Evolutionary conservation across 2,329 filamentous ascomycete species (phyloP).

Genomic region (Aschersonia sp.): DNA sequence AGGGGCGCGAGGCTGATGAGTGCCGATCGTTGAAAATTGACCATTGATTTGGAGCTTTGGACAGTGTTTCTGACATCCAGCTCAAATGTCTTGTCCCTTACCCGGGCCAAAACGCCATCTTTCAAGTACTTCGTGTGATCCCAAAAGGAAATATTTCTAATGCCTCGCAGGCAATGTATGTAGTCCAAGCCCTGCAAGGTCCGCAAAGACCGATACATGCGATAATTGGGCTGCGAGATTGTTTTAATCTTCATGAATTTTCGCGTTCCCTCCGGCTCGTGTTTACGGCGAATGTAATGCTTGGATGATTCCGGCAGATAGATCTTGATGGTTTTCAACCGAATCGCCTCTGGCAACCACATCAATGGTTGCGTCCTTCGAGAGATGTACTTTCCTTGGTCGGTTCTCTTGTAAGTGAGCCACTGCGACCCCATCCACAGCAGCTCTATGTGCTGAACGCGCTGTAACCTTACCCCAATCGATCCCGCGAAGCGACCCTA

Average conservation of each 20-base stretch:
- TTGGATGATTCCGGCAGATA: conserved; percentile 22
- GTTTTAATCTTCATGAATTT: conserved; percentile 15
- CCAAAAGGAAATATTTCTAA: conserved; percentile 24
- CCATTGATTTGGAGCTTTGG: conserved; percentile 6
- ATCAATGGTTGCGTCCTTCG: conserved; percentile 20
- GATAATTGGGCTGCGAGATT: conserved; percentile 22
- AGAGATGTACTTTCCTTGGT: conserved; percentile 16
- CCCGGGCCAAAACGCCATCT: background rate
- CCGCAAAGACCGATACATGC: conserved; percentile 20
- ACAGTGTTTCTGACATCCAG: conserved; percentile 12
- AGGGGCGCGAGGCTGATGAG: conserved; percentile 9
- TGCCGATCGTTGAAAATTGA: conserved; percentile 4
- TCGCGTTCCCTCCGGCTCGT: conserved; percentile 16
- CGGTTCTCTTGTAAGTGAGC: conserved; percentile 9
- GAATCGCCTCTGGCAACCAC: conserved; percentile 19
- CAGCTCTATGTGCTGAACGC: conserved; percentile 29
- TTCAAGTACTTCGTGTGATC: conserved; percentile 19
- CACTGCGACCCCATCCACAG: conserved; percentile 24
- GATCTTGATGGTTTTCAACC: conserved; percentile 25
- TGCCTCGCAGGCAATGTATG: conserved; percentile 26
- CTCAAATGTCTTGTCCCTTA: conserved; percentile 17
- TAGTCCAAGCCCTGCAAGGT: conserved; percentile 29
- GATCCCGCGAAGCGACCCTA: conserved; percentile 29
- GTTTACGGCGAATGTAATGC: conserved; percentile 16
- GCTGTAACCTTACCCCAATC: conserved; percentile 24